Evolutionary conservation across 306 rosid genomes (phyloP).

Genomic region (Dryas octopetala): DNA sequence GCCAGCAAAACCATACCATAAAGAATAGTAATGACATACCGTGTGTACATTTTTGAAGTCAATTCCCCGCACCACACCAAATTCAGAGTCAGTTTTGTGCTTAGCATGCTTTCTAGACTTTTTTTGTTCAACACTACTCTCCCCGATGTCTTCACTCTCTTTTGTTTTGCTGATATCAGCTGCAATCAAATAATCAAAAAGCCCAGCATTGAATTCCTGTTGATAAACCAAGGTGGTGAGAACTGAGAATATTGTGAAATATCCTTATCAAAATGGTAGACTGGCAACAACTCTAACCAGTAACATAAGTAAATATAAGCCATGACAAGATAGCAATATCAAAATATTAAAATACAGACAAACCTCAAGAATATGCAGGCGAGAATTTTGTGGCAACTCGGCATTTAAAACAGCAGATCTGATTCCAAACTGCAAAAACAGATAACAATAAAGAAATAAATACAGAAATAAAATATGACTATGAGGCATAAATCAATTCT

Average conservation of each 20-base stretch:
- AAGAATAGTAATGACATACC: slow-evolving; percentile 46
- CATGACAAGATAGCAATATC: not conserved
- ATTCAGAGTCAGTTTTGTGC: slow-evolving; percentile 77
- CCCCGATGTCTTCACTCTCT: slow-evolving; percentile 60
- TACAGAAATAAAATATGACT: not conserved
- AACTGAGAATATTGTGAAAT: slow-evolving; percentile 5
- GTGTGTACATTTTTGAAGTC: slow-evolving; percentile 93
- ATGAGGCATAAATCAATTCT: not conserved
- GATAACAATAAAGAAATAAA: slow-evolving; percentile 7
- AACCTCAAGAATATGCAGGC: slow-evolving; percentile 97
- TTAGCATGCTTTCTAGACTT: slow-evolving; percentile 50
- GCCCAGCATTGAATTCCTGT: slow-evolving; percentile 99
- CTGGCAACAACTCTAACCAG: slow-evolving; percentile 6
- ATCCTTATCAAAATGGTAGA: slow-evolving; percentile 12
- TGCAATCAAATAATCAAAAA: slow-evolving; percentile 92
- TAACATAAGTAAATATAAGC: not conserved
- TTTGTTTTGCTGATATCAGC: slow-evolving; percentile 73
- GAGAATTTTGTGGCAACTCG: slow-evolving; percentile 96
- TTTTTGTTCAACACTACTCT: slow-evolving; percentile 39
- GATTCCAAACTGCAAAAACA: slow-evolving; percentile 72
- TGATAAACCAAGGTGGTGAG: slow-evolving; percentile 23
- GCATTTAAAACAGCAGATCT: slow-evolving; percentile 94
- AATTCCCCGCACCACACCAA: slow-evolving; percentile 94
- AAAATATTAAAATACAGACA: slow-evolving; percentile 19
- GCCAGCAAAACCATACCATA: not conserved